Evolutionary conservation across 2,329 filamentous ascomycete genomes (phyloP).

Genomic region (Diplodia corticola): DNA sequence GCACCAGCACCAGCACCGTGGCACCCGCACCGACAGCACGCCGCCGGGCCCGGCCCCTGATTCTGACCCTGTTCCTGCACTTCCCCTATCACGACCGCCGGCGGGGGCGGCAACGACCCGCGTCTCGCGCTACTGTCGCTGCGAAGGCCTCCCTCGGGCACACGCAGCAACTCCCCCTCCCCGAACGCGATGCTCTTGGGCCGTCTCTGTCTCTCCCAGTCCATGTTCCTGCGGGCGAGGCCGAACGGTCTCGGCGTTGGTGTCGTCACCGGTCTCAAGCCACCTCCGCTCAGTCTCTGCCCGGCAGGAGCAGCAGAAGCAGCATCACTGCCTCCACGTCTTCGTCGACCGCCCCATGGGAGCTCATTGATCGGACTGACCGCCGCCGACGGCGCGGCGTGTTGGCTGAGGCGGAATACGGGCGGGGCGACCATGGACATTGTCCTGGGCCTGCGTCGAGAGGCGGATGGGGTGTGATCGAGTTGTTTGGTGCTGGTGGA

Average conservation of each 20-base stretch:
- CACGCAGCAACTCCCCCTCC: slow-evolving; percentile 20
- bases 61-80: neutral
- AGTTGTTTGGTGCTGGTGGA: neutral
- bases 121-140: neutral
- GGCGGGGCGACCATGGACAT: slow-evolving; percentile 35
- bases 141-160: neutral
- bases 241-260: neutral
- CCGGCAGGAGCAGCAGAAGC: neutral
- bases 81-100: neutral
- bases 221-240: neutral
- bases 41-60: neutral
- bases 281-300: neutral
- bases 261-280: neutral
- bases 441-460: slow-evolving; percentile 33
- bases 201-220: neutral
- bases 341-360: no score
- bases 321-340: neutral
- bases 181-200: neutral
- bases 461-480: slow-evolving; percentile 25
- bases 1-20: slow-evolving; percentile 26
- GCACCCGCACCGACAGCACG: neutral
- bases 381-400: slow-evolving; percentile 23
- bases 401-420: slow-evolving; percentile 28
- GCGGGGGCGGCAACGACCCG: neutral
- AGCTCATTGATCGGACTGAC: slow-evolving; percentile 23